phyloP scores from a whole-genome alignment of 129 eudicot species.

The Artemisia argyi region DNA sequence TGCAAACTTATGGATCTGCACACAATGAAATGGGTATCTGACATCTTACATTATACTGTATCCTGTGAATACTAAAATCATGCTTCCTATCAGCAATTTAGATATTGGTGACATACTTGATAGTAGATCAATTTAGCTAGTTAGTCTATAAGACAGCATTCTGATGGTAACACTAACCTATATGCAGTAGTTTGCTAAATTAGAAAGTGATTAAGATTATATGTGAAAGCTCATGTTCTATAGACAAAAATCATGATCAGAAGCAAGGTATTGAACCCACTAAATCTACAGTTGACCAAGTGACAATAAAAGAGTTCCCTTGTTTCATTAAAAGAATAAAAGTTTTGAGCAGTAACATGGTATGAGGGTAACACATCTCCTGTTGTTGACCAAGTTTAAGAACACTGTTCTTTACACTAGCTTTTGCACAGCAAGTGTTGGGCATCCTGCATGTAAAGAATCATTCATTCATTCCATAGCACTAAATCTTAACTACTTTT shows the following conservation, averaged over 20 bases:
- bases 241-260: background rate
- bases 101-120: background rate
- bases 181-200: slow-evolving; percentile 1
- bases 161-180: background rate
- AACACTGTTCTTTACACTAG: background rate
- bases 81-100: slow-evolving; percentile 8
- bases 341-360: no score
- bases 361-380: background rate
- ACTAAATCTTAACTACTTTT: background rate
- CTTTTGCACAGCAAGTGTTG: background rate
- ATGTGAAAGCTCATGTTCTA: slow-evolving; percentile 10
- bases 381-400: slow-evolving; percentile 5
- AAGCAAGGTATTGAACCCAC: background rate
- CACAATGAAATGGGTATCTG: slow-evolving; percentile 15
- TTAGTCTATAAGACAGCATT: background rate
- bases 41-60: slow-evolving; percentile 4
- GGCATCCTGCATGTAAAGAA: background rate
- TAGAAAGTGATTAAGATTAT: background rate
- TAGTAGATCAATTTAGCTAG: slow-evolving; percentile 3
- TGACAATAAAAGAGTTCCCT: background rate
- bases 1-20: slow-evolving; percentile 85
- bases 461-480: no score
- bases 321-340: background rate
- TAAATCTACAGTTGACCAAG: slow-evolving; percentile 12
- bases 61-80: background rate